These are phyloP conservation scores for Fraxinus floribunda DNA, from an alignment of 305 asterid species.

Conservation along the genomic window DNA sequence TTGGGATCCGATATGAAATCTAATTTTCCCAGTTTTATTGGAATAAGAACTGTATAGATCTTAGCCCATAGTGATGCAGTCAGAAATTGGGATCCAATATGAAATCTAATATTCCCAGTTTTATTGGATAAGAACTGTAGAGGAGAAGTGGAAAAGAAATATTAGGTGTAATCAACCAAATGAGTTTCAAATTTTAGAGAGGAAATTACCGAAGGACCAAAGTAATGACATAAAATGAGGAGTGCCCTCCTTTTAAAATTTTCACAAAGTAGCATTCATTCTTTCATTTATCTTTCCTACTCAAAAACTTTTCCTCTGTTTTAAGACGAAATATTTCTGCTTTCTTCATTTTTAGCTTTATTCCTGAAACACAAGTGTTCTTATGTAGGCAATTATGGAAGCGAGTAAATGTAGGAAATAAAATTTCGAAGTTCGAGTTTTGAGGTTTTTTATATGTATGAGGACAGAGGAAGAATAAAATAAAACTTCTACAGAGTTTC, in stretches of 20 bases:
- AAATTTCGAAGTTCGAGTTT: background rate
- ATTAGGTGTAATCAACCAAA: background rate
- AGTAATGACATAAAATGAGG: background rate
- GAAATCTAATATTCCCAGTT: background rate
- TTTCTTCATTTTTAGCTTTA: background rate
- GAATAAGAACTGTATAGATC: background rate
- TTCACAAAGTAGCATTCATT: background rate
- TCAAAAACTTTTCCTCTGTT: background rate
- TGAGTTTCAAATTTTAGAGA: background rate
- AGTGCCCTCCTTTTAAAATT: background rate
- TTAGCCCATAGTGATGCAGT: background rate
- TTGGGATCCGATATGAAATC: background rate
- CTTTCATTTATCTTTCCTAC: background rate
- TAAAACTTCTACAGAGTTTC: background rate
- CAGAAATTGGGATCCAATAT: background rate
- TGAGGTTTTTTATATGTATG: background rate
- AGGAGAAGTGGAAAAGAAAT: background rate
- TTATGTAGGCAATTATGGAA: conserved; percentile 17
- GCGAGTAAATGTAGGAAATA: background rate
- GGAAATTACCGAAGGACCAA: background rate
- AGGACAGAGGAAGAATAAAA: background rate
- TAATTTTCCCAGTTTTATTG: background rate
- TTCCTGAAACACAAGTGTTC: conserved; percentile 1
- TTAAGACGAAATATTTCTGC: background rate
- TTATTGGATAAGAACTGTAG: background rate